Base-by-base conservation (phyloP, 208 protist genomes). In the Leishmania guyanensis region DNA sequence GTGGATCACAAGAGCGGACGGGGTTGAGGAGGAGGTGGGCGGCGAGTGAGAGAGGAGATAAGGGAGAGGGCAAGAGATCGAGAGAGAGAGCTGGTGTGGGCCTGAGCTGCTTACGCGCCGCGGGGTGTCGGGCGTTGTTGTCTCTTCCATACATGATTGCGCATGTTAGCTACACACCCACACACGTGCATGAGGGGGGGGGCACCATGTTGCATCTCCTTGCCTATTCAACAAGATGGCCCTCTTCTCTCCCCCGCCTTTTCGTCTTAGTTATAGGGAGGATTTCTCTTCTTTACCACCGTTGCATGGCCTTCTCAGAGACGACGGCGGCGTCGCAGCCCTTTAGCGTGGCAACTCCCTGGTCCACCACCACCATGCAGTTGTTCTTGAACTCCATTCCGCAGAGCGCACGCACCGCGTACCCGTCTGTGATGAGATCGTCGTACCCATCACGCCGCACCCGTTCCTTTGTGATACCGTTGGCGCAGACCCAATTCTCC, bases 401-500 rank as follows among this genome's bases (percentile, higher is more conserved):
- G 60, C 93, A 96, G 54, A 96, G 84, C 8, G 72, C 77, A 14
- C 93, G 90, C 64, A 95, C 86, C 8, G 60, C 48, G 71, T 93
- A 95, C 14, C 91, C 93, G 79, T 86, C 85, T 17, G 75, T 26
- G 17, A 88, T 73, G 2, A 5, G 68, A 20, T 75, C 79, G 33
- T 85, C 81, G 58, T 82, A 87, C 26, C 64, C 82, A 62, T 93
- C 90, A 0, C 90, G 84, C 36, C 93, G 89, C 20, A 96, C 81
- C n/a, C 93, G 88, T 80, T 96, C 89, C 83, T 95, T 95, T 54
- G 88, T 86, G 10, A 88, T 79, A 16, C 93, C 90, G 33, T 94
- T 90, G 29, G 80, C 86, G 73, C 93, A 96, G 29, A 94, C n/a
- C 90, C 93, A 95, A 50, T 91, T 66, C 85, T 96, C 91, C 54